Percentiles rank a stretch among this genome's conserved stretches.
Conservation (phyloP, 2,329 filamentous ascomycete species). For the Alternaria triticina region DNA sequence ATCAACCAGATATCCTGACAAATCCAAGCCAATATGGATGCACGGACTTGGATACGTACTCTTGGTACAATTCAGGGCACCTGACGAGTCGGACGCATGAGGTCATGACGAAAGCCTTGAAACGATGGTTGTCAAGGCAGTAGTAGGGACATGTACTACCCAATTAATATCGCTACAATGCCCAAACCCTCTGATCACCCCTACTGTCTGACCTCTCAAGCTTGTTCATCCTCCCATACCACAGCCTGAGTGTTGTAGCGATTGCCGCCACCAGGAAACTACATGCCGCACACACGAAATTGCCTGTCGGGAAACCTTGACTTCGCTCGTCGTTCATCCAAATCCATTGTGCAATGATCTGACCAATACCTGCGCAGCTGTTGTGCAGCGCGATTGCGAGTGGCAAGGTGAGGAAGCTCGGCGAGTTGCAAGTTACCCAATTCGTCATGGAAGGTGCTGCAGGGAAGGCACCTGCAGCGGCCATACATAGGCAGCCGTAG, state of each 20-base stretch:
- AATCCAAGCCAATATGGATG: slow-evolving; percentile 56
- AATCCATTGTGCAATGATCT: slow-evolving; percentile 3
- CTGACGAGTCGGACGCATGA: slow-evolving; percentile 53
- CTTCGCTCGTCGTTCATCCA: neutral
- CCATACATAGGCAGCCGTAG: slow-evolving; percentile 5
- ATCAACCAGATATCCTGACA: slow-evolving; percentile 54
- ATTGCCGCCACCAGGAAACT: slow-evolving; percentile 4
- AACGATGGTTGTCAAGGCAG: slow-evolving; percentile 24
- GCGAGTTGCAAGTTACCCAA: slow-evolving; percentile 5
- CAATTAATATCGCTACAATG: neutral
- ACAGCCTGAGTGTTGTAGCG: neutral
- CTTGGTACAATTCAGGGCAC: slow-evolving; percentile 59
- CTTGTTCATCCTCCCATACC: slow-evolving; percentile 3
- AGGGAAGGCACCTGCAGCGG: slow-evolving; percentile 3
- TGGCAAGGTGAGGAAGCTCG: slow-evolving; percentile 3
- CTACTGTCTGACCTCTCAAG: slow-evolving; percentile 4
- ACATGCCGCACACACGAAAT: neutral
- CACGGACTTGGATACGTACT: slow-evolving; percentile 52
- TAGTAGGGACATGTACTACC: neutral
- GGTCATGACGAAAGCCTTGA: slow-evolving; percentile 41
- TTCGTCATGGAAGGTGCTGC: slow-evolving; percentile 10
- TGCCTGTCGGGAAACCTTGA: neutral
- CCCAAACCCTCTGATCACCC: slow-evolving; percentile 1
- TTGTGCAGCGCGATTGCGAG: slow-evolving; percentile 5
- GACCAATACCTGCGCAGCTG: neutral